Evolutionary conservation across 176 grass and related monocot species (phyloP).

Genomic region (Carex scoparia): DNA sequence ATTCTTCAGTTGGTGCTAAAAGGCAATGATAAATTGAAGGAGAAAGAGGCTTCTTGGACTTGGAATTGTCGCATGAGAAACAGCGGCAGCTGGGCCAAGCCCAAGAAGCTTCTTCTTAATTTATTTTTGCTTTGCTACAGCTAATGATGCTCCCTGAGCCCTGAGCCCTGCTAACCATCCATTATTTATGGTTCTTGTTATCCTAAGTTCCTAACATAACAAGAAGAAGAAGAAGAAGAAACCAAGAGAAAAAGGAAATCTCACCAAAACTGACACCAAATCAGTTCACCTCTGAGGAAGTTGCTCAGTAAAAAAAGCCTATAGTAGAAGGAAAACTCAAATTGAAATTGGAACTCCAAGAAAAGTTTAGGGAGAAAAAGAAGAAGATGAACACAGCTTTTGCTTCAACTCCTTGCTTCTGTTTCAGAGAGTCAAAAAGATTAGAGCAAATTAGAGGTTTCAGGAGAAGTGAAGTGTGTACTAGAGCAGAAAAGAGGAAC

Average conservation of each 20-base stretch:
- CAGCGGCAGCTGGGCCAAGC: not conserved
- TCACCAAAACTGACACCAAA: not conserved
- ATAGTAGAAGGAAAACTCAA: not conserved
- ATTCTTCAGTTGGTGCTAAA: too few relatives aligned
- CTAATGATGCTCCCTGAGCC: not conserved
- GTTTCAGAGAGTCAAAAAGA: not conserved
- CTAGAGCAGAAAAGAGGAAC: conserved; percentile 30
- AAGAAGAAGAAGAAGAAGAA: not conserved
- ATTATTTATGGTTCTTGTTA: not conserved
- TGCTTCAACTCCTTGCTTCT: conserved; percentile 20
- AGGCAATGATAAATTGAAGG: not conserved
- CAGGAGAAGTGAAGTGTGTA: conserved; percentile 2
- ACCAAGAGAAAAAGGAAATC: not conserved
- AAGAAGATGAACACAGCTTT: conserved; percentile 21
- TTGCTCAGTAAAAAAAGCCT: not conserved
- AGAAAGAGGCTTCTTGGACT: not conserved
- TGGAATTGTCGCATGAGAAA: not conserved
- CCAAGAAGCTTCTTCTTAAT: not conserved
- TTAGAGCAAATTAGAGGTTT: conserved; percentile 6
- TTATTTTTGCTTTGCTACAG: too few relatives aligned
- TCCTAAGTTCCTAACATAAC: too few relatives aligned
- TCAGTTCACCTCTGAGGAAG: not conserved
- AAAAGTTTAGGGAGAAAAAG: not conserved
- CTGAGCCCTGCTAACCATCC: not conserved
- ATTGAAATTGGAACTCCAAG: not conserved